Evolutionary conservation across 2,329 filamentous ascomycete genomes (phyloP).

Genomic region (Fusarium liriodendri): DNA sequence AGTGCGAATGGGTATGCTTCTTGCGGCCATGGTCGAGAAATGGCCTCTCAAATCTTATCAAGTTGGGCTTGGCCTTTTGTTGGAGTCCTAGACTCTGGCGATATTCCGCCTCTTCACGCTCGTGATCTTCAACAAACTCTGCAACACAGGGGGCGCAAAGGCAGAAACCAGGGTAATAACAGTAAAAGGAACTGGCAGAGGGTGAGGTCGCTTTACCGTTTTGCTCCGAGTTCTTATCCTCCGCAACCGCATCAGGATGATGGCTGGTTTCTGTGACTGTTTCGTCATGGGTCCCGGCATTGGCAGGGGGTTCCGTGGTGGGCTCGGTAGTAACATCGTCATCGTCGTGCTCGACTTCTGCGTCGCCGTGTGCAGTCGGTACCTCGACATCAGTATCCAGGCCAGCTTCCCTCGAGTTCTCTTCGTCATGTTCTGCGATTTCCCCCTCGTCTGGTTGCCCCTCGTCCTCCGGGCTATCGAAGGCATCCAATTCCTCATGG

Average conservation of each 20-base stretch:
- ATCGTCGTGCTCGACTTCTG: background rate
- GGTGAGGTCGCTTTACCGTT: constrained; percentile 40
- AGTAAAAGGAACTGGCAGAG: constrained; percentile 19
- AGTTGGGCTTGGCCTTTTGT: background rate
- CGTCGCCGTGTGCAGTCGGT: background rate
- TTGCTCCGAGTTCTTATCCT: constrained; percentile 25
- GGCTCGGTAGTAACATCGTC: constrained; percentile 14
- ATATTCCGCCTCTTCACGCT: constrained; percentile 29
- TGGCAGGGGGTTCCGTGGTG: constrained; percentile 18
- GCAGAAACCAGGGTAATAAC: constrained; percentile 35
- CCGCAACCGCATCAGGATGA: constrained; percentile 9
- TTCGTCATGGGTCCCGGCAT: constrained; percentile 5
- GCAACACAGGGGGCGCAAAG: constrained; percentile 30
- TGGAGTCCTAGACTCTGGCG: constrained; percentile 13
- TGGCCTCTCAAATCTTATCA: background rate
- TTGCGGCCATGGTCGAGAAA: background rate
- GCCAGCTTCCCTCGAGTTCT: constrained; percentile 35
- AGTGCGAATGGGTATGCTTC: constrained; percentile 19
- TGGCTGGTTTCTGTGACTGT: constrained; percentile 13
- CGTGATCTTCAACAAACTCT: constrained; percentile 28
- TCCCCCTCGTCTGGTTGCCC: constrained; percentile 26
- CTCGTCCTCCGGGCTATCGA: constrained; percentile 41
- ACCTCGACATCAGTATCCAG: background rate
- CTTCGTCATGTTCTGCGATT: constrained; percentile 26
- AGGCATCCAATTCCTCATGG: constrained; percentile 39